Conservation (phyloP, 2,329 filamentous ascomycete genomes). For the Ophiostoma novo-ulmi region DNA sequence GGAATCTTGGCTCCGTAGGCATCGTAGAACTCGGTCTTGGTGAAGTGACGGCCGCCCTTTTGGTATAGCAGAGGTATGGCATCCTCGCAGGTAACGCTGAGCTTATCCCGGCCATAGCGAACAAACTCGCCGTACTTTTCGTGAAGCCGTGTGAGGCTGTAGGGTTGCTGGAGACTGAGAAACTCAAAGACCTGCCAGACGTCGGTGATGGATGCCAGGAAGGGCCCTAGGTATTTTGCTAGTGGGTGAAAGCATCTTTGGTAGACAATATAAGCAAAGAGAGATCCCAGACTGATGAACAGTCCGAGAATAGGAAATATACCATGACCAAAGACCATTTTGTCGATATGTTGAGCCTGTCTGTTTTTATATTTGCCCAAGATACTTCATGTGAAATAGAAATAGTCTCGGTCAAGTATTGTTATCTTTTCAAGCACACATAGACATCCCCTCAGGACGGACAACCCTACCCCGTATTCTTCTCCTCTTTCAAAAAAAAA, state of each 20-base stretch:
- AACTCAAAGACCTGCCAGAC: constrained; percentile 30
- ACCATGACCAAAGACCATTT: background rate
- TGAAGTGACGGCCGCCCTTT: constrained; percentile 31
- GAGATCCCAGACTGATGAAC: background rate
- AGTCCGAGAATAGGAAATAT: background rate
- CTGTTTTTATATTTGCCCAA: background rate
- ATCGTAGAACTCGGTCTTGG: constrained; percentile 37
- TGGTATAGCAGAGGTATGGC: constrained; percentile 30
- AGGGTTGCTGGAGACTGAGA: constrained; percentile 29
- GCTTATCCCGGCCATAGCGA: constrained; percentile 33
- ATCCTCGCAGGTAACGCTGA: constrained; percentile 32
- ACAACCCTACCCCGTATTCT: background rate
- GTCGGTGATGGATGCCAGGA: constrained; percentile 34
- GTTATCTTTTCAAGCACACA: background rate
- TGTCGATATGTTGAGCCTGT: background rate
- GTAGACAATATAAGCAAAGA: background rate
- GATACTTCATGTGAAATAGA: background rate
- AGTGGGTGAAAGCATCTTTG: constrained; percentile 31
- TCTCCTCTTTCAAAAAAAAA: background rate
- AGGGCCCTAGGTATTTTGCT: constrained; percentile 32
- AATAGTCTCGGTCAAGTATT: background rate
- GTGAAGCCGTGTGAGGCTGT: constrained; percentile 30
- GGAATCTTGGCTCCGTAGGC: constrained; percentile 33
- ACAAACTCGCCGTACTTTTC: constrained; percentile 31
- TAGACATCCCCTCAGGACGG: background rate